Evolutionary conservation across 2,329 filamentous ascomycete genomes (phyloP).

Genomic region (Exophiala lecanii-corni): DNA sequence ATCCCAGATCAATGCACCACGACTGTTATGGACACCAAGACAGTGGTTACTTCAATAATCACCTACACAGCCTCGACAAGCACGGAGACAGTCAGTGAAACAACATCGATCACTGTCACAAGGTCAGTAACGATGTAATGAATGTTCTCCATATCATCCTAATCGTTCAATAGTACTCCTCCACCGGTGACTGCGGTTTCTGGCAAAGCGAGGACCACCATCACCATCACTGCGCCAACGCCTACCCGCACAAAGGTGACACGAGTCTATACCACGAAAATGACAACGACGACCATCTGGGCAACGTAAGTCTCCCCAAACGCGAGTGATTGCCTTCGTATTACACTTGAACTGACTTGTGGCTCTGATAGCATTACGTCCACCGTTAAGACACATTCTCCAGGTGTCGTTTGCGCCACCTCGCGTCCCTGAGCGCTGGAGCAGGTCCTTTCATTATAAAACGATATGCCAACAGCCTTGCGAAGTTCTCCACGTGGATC

Average conservation of each 20-base stretch:
- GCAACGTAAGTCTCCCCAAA: conserved; percentile 14
- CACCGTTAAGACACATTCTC: conserved; percentile 15
- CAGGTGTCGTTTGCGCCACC: conserved; percentile 16
- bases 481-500: too few relatives aligned
- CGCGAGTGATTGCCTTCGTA: too few relatives aligned
- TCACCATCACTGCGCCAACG: conserved; percentile 20
- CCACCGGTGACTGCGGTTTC: conserved; percentile 21
- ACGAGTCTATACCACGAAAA: conserved; percentile 12
- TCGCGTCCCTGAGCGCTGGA: conserved; percentile 10
- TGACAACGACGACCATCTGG: conserved; percentile 19
- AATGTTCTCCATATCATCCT: not conserved
- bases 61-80: conserved; percentile 20
- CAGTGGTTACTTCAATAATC: conserved; percentile 13
- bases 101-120: conserved; percentile 16
- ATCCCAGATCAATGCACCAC: conserved; percentile 22
- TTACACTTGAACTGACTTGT: too few relatives aligned
- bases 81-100: conserved; percentile 18
- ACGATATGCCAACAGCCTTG: too few relatives aligned
- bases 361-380: conserved; percentile 15
- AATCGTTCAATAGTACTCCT: conserved; percentile 15
- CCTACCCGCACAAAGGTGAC: conserved; percentile 16
- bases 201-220: conserved; percentile 15
- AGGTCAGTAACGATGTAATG: conserved; percentile 10
- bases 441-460: too few relatives aligned
- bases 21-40: conserved; percentile 13